Base-by-base conservation (phyloP, 2,329 filamentous ascomycete genomes). In the Cercospora sp. region DNA sequence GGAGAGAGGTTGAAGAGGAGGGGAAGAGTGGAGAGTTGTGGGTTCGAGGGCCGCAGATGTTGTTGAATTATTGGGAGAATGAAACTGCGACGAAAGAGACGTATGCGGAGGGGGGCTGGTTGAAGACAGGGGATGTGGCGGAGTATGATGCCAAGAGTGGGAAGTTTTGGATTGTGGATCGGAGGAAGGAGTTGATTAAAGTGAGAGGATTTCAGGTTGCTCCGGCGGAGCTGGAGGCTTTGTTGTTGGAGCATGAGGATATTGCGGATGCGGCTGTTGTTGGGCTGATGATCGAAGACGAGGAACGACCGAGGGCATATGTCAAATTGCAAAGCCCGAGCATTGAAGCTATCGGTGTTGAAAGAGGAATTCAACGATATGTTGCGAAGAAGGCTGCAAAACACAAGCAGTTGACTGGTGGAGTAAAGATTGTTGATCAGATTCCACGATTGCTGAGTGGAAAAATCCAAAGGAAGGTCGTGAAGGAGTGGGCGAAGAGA, bases 11-110 rank as follows among this genome's bases (percentile, higher is more conserved):
- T 3, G 8, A 58, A 18, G 63, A 68, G 76, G 28, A 79, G 80
- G 85, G 83, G 0, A 45, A 87, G 74, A 82, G 84, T 3, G 92
- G 92, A 31, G 91, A 94, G 79, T 81, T 95, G 18, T 93, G 89
- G 87, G 82, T 94, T 5, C 83, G 86, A 1, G 90, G 87, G 0
- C 92, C 91, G 2, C 91, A 87, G 48, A 81, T 94, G 57, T 90
- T 93, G 86, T 90, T 94, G 79, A 81, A 90, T 5, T 96, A 96
- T 79, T 94, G 91, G 89, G 83, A 84, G 53, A 92, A 90, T 60
- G 75, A 77, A 23, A 65, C 72, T 1, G 79, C 79, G 0, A 81
- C 79, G 1, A 77, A 75, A 55, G 79, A 81, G 26, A 71, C 77
- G 3, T 63, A 81, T 3, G 74, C 70, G 10, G 55, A 72, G 18